Percentiles rank a stretch among this genome's conserved stretches.
phyloP scores from a whole-genome alignment of 2,329 filamentous ascomycete species.

The Trichophyton simii region DNA sequence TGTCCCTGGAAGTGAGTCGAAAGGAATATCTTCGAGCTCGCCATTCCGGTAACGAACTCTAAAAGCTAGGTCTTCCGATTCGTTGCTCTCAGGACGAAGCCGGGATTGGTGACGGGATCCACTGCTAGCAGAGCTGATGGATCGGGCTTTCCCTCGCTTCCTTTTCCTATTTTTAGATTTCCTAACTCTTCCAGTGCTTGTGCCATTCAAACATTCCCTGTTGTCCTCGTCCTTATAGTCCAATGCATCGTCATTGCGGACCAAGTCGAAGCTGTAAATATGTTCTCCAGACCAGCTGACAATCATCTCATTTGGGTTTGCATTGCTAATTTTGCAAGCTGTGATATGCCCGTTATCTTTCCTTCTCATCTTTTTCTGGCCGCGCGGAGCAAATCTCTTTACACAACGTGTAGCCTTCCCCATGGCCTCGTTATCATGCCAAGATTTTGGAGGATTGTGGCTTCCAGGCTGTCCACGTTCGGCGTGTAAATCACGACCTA shows the following conservation, averaged over 20 bases:
- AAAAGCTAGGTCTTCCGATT: slow-evolving; percentile 38
- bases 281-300: slow-evolving; percentile 57
- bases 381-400: slow-evolving; percentile 51
- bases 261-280: slow-evolving; percentile 54
- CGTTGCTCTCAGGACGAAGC: slow-evolving; percentile 33
- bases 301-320: slow-evolving; percentile 54
- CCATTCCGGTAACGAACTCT: slow-evolving; percentile 49
- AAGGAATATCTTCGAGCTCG: slow-evolving; percentile 45
- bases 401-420: slow-evolving; percentile 52
- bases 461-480: slow-evolving; percentile 40
- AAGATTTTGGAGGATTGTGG: slow-evolving; percentile 31
- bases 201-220: slow-evolving; percentile 17
- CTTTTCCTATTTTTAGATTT: slow-evolving; percentile 40
- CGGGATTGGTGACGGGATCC: slow-evolving; percentile 37
- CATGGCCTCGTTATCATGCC: slow-evolving; percentile 43
- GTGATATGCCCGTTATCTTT: slow-evolving; percentile 52
- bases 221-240: slow-evolving; percentile 26
- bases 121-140: slow-evolving; percentile 32
- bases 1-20: slow-evolving; percentile 26
- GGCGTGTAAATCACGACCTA: slow-evolving; percentile 44
- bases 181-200: slow-evolving; percentile 22
- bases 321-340: slow-evolving; percentile 58
- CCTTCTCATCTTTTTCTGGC: slow-evolving; percentile 37
- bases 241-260: slow-evolving; percentile 44
- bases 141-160: slow-evolving; percentile 41